phyloP scores from a whole-genome alignment of 1,139 yeast genomes.

The Meyerozyma athensensis region DNA sequence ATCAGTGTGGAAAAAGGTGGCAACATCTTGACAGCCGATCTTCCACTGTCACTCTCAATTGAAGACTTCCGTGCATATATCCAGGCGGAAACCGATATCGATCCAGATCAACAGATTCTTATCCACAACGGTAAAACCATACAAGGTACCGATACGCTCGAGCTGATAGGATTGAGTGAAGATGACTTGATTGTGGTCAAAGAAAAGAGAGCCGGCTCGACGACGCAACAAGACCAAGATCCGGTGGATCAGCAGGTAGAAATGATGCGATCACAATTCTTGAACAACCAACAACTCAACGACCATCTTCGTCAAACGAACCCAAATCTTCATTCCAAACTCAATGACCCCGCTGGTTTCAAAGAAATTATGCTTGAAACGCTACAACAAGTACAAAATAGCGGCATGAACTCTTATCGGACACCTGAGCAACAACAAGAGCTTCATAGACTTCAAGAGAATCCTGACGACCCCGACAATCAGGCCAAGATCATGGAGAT shows the following conservation, averaged over 20 bases:
- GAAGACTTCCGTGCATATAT: slow-evolving; percentile 72
- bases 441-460: slow-evolving; percentile 43
- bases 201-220: slow-evolving; percentile 7
- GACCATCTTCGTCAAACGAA: slow-evolving; percentile 29
- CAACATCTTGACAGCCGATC: slow-evolving; percentile 43
- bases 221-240: slow-evolving; percentile 4
- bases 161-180: slow-evolving; percentile 44
- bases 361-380: slow-evolving; percentile 37
- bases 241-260: slow-evolving; percentile 43
- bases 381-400: slow-evolving; percentile 17
- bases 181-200: slow-evolving; percentile 53
- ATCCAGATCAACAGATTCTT: slow-evolving; percentile 43
- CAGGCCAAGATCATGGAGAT: slow-evolving; percentile 65
- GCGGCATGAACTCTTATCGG: slow-evolving; percentile 7
- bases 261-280: slow-evolving; percentile 42
- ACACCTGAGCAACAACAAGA: slow-evolving; percentile 37
- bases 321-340: slow-evolving; percentile 39
- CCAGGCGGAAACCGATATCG: slow-evolving; percentile 66
- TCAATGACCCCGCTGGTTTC: slow-evolving; percentile 54
- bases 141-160: slow-evolving; percentile 31
- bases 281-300: slow-evolving; percentile 34
- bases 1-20: slow-evolving; percentile 29
- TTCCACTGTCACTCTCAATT: slow-evolving; percentile 59
- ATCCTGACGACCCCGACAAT: slow-evolving; percentile 73
- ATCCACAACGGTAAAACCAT: slow-evolving; percentile 44